Percentiles rank a stretch among this genome's conserved stretches.
These are phyloP conservation scores for Entomortierella parvispora DNA, from an alignment of 192 early-diverging fungal genomes.

Conservation along the genomic window DNA sequence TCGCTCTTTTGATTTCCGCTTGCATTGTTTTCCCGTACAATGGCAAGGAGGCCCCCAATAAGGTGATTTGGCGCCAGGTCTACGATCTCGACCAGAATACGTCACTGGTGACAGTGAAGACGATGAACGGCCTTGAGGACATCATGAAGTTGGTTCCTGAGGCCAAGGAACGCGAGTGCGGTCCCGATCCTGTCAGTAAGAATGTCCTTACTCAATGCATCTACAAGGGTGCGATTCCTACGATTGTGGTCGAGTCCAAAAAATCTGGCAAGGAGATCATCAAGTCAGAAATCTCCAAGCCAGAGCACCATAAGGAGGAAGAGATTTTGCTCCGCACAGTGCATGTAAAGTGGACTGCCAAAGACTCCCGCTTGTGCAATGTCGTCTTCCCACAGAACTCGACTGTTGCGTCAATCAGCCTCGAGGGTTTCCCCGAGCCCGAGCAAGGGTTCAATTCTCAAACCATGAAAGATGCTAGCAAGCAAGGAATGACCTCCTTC, in stretches of 20 bases:
- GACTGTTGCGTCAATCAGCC: conserved; percentile 18
- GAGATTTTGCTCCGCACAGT: conserved; percentile 27
- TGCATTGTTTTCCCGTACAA: conserved; percentile 52
- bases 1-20: conserved; percentile 40
- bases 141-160: conserved; percentile 27
- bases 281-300: conserved; percentile 29
- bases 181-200: conserved; percentile 26
- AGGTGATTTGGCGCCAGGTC: conserved; percentile 56
- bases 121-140: conserved; percentile 33
- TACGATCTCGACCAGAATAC: conserved; percentile 40
- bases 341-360: conserved; percentile 30
- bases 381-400: conserved; percentile 17
- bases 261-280: conserved; percentile 32
- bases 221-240: conserved; percentile 28
- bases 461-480: conserved; percentile 2
- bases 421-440: conserved; percentile 33
- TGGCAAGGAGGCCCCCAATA: conserved; percentile 52
- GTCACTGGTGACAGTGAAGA: conserved; percentile 52
- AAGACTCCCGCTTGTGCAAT: conserved; percentile 51
- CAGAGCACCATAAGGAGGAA: conserved; percentile 23
- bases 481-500: conserved; percentile 17
- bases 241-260: conserved; percentile 29
- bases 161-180: conserved; percentile 20
- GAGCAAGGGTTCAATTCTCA: conserved; percentile 15
- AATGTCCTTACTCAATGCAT: conserved; percentile 31